Percentiles rank a stretch among this genome's conserved stretches.
These are phyloP conservation scores for Aspergillus neoniger DNA, from an alignment of 2,329 filamentous ascomycete genomes.

Conservation along the genomic window DNA sequence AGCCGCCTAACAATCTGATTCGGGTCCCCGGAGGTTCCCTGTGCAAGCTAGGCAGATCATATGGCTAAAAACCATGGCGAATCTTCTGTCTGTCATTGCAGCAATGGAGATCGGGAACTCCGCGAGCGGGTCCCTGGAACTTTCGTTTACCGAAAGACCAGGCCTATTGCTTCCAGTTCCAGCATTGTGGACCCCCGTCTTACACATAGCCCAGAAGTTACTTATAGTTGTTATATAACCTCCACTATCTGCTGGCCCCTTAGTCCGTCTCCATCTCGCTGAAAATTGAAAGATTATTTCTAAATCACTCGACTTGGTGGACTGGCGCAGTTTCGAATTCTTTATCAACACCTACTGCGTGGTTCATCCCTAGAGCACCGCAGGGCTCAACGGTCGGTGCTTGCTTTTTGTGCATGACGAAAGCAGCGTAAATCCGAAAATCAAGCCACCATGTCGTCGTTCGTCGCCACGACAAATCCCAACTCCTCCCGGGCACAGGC, in stretches of 20 bases:
- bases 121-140: conserved; percentile 7
- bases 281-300: not conserved
- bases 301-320: not conserved
- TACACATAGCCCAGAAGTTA: not conserved
- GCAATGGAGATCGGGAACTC: not conserved
- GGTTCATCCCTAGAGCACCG: not conserved
- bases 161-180: not conserved
- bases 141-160: not conserved
- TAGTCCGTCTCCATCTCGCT: not conserved
- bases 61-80: not conserved
- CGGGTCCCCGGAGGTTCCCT: conserved; percentile 8
- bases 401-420: not conserved
- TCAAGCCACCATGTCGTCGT: conserved; percentile 18
- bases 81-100: not conserved
- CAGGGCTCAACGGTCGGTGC: not conserved
- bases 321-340: not conserved
- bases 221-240: conserved; percentile 2
- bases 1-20: not conserved
- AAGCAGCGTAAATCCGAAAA: not conserved
- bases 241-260: not conserved
- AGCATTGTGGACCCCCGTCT: not conserved
- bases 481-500: conserved; percentile 16
- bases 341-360: not conserved
- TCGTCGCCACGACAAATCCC: conserved; percentile 14
- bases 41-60: not conserved